Percentiles rank a stretch among this genome's conserved stretches.
These are phyloP conservation scores for Suhomyces anneliseae DNA, from an alignment of 1,139 yeast genomes.

Conservation along the genomic window DNA sequence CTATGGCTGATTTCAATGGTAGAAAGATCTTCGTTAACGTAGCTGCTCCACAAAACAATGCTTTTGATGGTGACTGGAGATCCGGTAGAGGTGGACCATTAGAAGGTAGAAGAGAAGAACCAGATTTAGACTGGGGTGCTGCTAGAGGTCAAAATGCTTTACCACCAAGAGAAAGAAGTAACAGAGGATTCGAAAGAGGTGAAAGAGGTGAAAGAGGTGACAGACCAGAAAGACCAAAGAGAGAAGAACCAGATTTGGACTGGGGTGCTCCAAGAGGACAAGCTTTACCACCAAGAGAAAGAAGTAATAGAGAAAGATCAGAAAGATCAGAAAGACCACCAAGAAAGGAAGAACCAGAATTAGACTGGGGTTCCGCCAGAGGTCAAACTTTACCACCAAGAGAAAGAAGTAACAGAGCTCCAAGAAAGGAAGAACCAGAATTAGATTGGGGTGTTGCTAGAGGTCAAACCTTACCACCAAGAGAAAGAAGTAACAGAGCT, in stretches of 20 bases:
- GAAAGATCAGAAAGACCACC: conserved; percentile 29
- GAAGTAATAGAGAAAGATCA: conserved; percentile 31
- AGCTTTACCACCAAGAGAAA: conserved; percentile 40
- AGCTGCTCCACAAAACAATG: conserved; percentile 78
- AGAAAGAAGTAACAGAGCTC: conserved; percentile 28
- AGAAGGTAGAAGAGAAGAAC: conserved; percentile 24
- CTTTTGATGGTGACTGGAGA: conserved; percentile 50
- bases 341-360: conserved; percentile 29
- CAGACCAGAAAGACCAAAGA: conserved; percentile 27
- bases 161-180: conserved; percentile 43
- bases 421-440: conserved; percentile 50
- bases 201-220: conserved; percentile 22
- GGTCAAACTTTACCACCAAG: conserved; percentile 30
- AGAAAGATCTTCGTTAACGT: conserved; percentile 83
- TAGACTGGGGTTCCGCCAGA: conserved; percentile 49
- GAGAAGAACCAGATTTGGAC: conserved; percentile 43
- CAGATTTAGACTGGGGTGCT: conserved; percentile 33
- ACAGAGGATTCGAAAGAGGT: conserved; percentile 21
- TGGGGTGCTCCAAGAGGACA: conserved; percentile 55
- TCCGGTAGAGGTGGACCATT: conserved; percentile 41
- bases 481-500: conserved; percentile 18
- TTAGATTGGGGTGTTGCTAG: conserved; percentile 53
- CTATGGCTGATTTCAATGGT: conserved; percentile 65
- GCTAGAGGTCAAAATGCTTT: conserved; percentile 36
- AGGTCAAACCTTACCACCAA: conserved; percentile 21